Conservation (phyloP, 148 eudicot genomes). For the Vaccinium darrowii region DNA sequence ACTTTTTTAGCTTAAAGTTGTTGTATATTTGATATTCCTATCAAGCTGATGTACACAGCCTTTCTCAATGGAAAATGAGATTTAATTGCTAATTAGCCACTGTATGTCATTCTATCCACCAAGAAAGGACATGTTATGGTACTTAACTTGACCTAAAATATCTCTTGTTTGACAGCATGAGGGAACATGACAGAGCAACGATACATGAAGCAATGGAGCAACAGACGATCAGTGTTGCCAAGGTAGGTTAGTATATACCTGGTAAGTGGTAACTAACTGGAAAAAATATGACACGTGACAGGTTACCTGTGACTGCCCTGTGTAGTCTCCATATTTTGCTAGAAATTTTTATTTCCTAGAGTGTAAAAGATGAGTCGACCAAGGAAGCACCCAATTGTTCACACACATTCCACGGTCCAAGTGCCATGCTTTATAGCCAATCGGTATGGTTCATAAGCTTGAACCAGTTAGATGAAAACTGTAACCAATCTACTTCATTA, state of each 20-base stretch:
- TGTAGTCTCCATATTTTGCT: background rate
- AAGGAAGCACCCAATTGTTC: background rate
- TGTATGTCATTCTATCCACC: background rate
- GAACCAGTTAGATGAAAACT: background rate
- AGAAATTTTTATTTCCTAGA: background rate
- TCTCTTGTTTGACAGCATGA: slow-evolving; percentile 64
- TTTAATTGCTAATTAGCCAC: background rate
- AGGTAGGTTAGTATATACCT: slow-evolving; percentile 28
- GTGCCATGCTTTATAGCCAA: background rate
- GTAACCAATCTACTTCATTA: background rate
- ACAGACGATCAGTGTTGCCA: slow-evolving; percentile 95
- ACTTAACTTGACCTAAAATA: background rate
- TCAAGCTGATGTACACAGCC: background rate
- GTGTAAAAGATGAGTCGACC: background rate
- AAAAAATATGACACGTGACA: background rate
- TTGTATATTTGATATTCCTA: background rate
- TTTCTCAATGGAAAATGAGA: background rate
- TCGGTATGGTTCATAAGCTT: background rate
- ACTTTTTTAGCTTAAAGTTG: background rate
- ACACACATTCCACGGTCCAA: background rate
- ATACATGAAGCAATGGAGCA: slow-evolving; percentile 99
- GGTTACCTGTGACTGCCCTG: background rate
- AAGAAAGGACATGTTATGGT: background rate
- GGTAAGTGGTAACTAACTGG: background rate
- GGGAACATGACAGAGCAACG: slow-evolving; percentile 97